These are phyloP conservation scores for Scedosporium aurantiacum DNA, from an alignment of 2,329 filamentous ascomycete genomes.

Conservation along the genomic window DNA sequence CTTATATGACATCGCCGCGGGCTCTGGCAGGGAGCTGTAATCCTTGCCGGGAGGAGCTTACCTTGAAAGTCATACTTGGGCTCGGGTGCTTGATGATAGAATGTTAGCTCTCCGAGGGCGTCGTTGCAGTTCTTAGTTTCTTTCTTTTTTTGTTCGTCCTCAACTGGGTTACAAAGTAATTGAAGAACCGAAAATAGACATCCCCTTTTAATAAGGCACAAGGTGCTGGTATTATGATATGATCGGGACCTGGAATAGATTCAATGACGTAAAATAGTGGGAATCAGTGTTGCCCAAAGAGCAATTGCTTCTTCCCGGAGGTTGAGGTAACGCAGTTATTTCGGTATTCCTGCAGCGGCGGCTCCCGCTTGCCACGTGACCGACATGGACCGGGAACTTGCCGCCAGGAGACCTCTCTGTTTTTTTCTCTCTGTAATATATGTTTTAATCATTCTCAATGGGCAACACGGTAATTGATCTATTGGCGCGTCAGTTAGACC, in stretches of 20 bases:
- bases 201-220: not conserved
- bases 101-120: not conserved
- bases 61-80: slow-evolving; percentile 1
- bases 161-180: too few relatives aligned
- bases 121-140: too few relatives aligned
- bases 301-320: too few relatives aligned
- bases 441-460: too few relatives aligned
- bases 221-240: not conserved
- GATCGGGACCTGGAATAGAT: not conserved
- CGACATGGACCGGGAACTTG: not conserved
- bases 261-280: not conserved
- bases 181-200: too few relatives aligned
- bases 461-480: too few relatives aligned
- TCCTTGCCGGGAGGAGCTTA: not conserved
- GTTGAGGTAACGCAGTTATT: too few relatives aligned
- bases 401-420: too few relatives aligned
- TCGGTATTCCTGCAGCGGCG: too few relatives aligned
- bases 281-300: not conserved
- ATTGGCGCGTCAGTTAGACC: too few relatives aligned
- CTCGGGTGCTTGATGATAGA: not conserved
- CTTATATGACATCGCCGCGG: not conserved
- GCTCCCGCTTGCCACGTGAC: not conserved
- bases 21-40: not conserved
- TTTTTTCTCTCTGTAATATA: too few relatives aligned
- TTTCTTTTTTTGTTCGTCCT: too few relatives aligned